phyloP scores from a whole-genome alignment of 208 protist species.

The Leishmania gerbilli region DNA sequence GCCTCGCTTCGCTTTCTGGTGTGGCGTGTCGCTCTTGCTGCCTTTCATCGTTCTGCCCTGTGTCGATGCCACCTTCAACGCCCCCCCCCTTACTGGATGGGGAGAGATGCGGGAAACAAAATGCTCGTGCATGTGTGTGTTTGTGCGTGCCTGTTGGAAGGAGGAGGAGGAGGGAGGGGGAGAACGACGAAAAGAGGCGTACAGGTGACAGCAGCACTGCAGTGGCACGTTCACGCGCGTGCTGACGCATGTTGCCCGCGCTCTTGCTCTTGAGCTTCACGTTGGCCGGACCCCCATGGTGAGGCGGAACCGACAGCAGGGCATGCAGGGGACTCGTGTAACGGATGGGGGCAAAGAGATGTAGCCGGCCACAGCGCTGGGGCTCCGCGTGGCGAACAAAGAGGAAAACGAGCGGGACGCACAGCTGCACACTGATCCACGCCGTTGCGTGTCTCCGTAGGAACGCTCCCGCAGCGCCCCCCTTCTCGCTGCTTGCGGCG shows the following conservation, averaged over 20 bases:
- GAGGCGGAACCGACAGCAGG: not conserved
- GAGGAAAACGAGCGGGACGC: not conserved
- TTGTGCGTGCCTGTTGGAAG: not conserved
- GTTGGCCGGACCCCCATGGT: not conserved
- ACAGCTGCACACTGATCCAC: not conserved
- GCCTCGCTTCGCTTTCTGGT: not conserved
- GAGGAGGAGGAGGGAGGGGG: not conserved
- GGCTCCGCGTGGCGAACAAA: not conserved
- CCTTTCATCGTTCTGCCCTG: not conserved
- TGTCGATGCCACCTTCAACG: not conserved
- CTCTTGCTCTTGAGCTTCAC: not conserved
- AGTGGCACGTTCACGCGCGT: constrained; percentile 1
- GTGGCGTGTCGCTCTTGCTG: not conserved
- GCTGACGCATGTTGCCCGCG: not conserved
- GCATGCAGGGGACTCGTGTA: not conserved
- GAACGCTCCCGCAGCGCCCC: not conserved
- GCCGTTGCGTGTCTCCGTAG: not conserved
- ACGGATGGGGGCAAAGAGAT: not conserved
- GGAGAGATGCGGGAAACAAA: too few species aligned
- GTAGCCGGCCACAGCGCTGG: not conserved
- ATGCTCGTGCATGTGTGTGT: not conserved
- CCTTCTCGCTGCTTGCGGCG: not conserved
- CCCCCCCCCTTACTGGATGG: not conserved
- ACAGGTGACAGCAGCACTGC: not conserved
- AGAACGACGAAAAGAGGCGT: not conserved